These are phyloP conservation scores for Ophiostoma perfectum DNA, from an alignment of 2,329 filamentous ascomycete species.

Conservation along the genomic window DNA sequence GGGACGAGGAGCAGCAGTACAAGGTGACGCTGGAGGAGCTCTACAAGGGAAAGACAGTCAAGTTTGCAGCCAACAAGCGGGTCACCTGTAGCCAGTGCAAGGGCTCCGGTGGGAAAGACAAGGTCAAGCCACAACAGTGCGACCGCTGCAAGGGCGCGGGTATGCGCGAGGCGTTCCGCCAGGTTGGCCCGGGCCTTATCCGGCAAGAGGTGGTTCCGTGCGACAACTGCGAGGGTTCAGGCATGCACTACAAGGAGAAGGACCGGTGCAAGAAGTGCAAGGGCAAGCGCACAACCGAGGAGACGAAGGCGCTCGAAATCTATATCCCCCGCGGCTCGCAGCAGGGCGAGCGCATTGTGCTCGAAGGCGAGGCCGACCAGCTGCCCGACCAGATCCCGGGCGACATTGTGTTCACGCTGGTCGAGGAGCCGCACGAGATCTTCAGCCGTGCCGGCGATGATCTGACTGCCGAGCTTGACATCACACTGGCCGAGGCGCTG, in stretches of 20 bases:
- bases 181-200: slow-evolving; percentile 80
- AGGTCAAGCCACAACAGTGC: slow-evolving; percentile 77
- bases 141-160: slow-evolving; percentile 79
- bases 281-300: slow-evolving; percentile 76
- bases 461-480: slow-evolving; percentile 71
- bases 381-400: slow-evolving; percentile 81
- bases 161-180: slow-evolving; percentile 68
- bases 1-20: slow-evolving; percentile 84
- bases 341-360: slow-evolving; percentile 82
- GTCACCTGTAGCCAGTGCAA: slow-evolving; percentile 83
- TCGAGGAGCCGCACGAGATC: slow-evolving; percentile 71
- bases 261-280: slow-evolving; percentile 99
- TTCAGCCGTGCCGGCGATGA: slow-evolving; percentile 83
- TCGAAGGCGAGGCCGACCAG: slow-evolving; percentile 93
- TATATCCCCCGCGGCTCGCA: slow-evolving; percentile 86
- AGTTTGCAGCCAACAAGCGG: slow-evolving; percentile 93
- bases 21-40: slow-evolving; percentile 88
- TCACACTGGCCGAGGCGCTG: slow-evolving; percentile 78
- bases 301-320: slow-evolving; percentile 91
- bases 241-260: slow-evolving; percentile 86
- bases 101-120: slow-evolving; percentile 84
- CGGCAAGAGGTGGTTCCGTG: slow-evolving; percentile 75
- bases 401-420: slow-evolving; percentile 84
- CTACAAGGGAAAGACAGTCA: slow-evolving; percentile 97
- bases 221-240: slow-evolving; percentile 77